Evolutionary conservation across 202 grass and related monocot species (phyloP).

Genomic region (Cymbopogon flexuosus): DNA sequence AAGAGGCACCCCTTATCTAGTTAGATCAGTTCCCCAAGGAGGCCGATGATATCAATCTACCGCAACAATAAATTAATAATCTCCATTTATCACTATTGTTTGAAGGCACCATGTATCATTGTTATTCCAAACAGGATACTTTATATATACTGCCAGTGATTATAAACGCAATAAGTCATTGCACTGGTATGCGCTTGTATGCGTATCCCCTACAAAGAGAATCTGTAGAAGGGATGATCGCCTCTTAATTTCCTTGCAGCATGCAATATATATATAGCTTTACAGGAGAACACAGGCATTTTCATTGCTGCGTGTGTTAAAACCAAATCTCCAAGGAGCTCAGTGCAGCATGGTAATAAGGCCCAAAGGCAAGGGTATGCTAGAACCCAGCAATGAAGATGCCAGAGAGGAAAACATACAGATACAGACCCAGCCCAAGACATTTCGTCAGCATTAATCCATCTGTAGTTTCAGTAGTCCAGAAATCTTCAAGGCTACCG

Average conservation of each 20-base stretch:
- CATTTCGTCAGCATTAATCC: not conserved
- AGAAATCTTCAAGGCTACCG: not conserved
- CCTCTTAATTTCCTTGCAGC: not conserved
- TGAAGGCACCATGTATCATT: not conserved
- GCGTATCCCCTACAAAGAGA: not conserved
- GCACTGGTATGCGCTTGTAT: not conserved
- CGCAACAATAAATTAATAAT: conserved; percentile 12
- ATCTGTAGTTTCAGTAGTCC: not conserved
- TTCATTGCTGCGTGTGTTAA: not conserved
- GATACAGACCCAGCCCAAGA: not conserved
- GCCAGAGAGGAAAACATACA: not conserved
- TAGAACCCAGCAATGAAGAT: not conserved
- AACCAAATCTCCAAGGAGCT: not conserved
- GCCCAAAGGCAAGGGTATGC: not conserved
- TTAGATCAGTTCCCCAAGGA: not conserved
- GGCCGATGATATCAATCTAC: not conserved
- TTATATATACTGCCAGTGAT: not conserved
- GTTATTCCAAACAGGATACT: not conserved
- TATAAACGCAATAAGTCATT: conserved; percentile 11
- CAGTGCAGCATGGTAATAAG: not conserved
- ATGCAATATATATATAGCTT: not conserved
- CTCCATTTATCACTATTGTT: not conserved
- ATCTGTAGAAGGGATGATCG: not conserved
- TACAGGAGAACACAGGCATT: not conserved
- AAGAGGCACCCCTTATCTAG: not conserved